These are phyloP conservation scores for Vigna trinervia DNA, from an alignment of 306 rosid genomes.

Conservation along the genomic window DNA sequence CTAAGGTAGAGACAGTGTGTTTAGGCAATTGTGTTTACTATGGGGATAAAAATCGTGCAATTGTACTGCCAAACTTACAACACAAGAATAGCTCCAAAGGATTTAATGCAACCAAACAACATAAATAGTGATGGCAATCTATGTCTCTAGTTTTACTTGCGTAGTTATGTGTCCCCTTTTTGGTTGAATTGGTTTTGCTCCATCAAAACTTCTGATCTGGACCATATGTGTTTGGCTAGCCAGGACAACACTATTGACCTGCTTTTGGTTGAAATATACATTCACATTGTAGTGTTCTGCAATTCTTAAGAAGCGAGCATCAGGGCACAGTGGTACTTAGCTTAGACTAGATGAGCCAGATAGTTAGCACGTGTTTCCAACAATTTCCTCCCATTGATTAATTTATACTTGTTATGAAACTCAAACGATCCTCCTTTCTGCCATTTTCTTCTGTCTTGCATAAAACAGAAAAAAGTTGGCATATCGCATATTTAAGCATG, in stretches of 20 bases:
- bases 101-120: constrained; percentile 54
- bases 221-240: constrained; percentile 5
- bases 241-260: background rate
- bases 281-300: constrained; percentile 14
- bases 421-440: constrained; percentile 33
- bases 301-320: constrained; percentile 22
- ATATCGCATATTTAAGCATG: constrained; percentile 40
- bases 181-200: constrained; percentile 27
- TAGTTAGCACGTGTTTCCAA: constrained; percentile 40
- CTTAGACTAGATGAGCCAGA: constrained; percentile 29
- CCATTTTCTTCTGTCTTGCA: constrained; percentile 10
- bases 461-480: constrained; percentile 28
- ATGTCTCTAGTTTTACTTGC: constrained; percentile 38
- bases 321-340: constrained; percentile 12
- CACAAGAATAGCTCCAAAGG: constrained; percentile 41
- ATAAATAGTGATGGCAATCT: constrained; percentile 31
- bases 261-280: constrained; percentile 16
- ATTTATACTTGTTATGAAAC: constrained; percentile 28
- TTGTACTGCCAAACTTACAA: constrained; percentile 34
- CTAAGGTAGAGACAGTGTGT: background rate
- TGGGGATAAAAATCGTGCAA: constrained; percentile 20
- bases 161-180: constrained; percentile 33
- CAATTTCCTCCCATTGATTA: constrained; percentile 39
- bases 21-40: constrained; percentile 3
- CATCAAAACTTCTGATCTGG: constrained; percentile 23